A percentile compares a stretch with the other conserved stretches of the same genome.
Evolutionary conservation across 768 basidiomycete genomes (phyloP).

Genomic region (Trametes elegans): DNA sequence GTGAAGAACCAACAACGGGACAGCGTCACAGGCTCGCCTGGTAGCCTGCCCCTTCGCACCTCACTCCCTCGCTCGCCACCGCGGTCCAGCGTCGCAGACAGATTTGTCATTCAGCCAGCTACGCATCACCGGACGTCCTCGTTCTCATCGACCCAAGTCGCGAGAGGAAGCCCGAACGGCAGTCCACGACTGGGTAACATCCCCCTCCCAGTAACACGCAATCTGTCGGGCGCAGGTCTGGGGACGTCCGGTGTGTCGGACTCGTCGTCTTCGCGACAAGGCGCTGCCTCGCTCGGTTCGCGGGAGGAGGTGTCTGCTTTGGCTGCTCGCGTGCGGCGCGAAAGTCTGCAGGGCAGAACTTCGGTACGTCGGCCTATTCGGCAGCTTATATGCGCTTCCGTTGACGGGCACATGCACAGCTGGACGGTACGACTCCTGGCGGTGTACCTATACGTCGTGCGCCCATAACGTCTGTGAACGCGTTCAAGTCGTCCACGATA

Average conservation of each 20-base stretch:
- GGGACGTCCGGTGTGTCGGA: constrained; percentile 40
- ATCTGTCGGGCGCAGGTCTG: constrained; percentile 32
- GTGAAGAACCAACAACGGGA: constrained; percentile 62
- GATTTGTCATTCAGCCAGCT: constrained; percentile 37
- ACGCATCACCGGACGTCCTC: constrained; percentile 35
- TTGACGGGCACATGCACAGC: constrained; percentile 25
- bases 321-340: constrained; percentile 45
- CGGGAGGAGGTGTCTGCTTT: constrained; percentile 41
- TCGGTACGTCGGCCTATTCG: constrained; percentile 25
- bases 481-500: constrained; percentile 51
- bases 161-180: constrained; percentile 16
- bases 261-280: constrained; percentile 39
- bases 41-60: constrained; percentile 39
- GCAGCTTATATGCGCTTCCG: not conserved
- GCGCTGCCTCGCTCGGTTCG: constrained; percentile 34
- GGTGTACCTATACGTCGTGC: constrained; percentile 46
- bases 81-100: constrained; percentile 41
- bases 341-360: constrained; percentile 42
- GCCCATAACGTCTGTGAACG: constrained; percentile 40
- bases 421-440: constrained; percentile 33
- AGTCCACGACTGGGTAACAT: constrained; percentile 36
- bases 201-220: constrained; percentile 36
- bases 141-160: constrained; percentile 25
- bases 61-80: constrained; percentile 49
- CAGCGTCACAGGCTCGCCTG: constrained; percentile 44